Evolutionary conservation across 306 rosid species (phyloP).

Genomic region (Quercus variabilis): DNA sequence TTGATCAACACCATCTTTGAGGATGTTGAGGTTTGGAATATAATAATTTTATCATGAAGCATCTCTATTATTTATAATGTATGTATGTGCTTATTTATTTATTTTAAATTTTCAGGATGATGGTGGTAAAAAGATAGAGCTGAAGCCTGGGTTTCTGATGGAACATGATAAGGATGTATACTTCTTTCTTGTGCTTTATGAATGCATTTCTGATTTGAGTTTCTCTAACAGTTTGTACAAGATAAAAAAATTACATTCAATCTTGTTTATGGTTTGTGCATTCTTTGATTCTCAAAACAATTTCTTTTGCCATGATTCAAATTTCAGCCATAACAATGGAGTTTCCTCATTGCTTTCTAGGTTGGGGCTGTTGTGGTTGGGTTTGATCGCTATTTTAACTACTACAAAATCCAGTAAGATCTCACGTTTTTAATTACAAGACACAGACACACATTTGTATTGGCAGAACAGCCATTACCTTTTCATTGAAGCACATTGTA

Average conservation of each 20-base stretch:
- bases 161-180: conserved; percentile 84
- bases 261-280: background rate
- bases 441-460: conserved; percentile 17
- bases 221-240: background rate
- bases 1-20: background rate
- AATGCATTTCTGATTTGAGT: background rate
- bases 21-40: background rate
- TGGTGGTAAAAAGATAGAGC: conserved; percentile 87
- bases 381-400: conserved; percentile 96
- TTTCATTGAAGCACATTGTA: conserved; percentile 8
- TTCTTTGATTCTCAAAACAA: background rate
- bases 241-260: background rate
- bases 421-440: background rate
- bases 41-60: background rate
- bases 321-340: conserved; percentile 10
- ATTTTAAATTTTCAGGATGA: conserved; percentile 57
- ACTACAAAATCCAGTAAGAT: conserved; percentile 96
- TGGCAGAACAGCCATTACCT: background rate
- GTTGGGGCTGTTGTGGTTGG: conserved; percentile 99
- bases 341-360: conserved; percentile 36
- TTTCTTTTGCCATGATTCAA: background rate
- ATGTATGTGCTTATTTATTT: background rate
- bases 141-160: conserved; percentile 92
- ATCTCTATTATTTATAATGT: background rate
- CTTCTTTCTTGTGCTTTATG: conserved; percentile 24